Conservation (phyloP, 306 rosid species). For the Pyrus communis region DNA sequence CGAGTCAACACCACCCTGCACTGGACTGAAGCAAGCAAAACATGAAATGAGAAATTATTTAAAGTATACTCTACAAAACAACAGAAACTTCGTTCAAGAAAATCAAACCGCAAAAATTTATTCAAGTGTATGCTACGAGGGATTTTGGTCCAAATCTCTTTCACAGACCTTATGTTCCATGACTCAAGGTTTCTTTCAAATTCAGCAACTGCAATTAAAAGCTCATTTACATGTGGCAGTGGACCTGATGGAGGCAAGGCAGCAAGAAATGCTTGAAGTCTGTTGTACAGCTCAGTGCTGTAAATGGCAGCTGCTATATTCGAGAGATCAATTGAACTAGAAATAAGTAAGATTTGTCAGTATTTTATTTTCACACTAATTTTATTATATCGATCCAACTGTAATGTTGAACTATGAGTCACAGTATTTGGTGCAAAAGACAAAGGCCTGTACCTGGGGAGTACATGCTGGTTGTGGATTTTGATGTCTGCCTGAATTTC, state of each 20-base stretch:
- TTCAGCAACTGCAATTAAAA: conserved; percentile 71
- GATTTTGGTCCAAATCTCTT: conserved; percentile 2
- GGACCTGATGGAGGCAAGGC: conserved; percentile 95
- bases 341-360: conserved; percentile 34
- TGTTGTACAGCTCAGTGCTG: conserved; percentile 71
- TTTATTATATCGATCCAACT: not conserved
- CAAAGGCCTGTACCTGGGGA: conserved; percentile 64
- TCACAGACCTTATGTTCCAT: conserved; percentile 74
- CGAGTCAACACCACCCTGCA: conserved; percentile 77
- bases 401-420: not conserved
- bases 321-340: conserved; percentile 82
- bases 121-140: too few relatives aligned
- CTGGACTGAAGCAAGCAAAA: conserved; percentile 40
- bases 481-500: conserved; percentile 91
- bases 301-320: conserved; percentile 89
- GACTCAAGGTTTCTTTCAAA: conserved; percentile 88
- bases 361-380: conserved; percentile 1
- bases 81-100: not conserved
- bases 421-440: not conserved
- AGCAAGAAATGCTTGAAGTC: conserved; percentile 75
- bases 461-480: conserved; percentile 71
- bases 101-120: not conserved
- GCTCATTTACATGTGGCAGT: conserved; percentile 69
- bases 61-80: not conserved
- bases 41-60: conserved; percentile 19